Percentiles rank a stretch among this genome's conserved stretches.
Evolutionary conservation across 306 rosid species (phyloP).

Genomic region (Ormosia semicastrata): DNA sequence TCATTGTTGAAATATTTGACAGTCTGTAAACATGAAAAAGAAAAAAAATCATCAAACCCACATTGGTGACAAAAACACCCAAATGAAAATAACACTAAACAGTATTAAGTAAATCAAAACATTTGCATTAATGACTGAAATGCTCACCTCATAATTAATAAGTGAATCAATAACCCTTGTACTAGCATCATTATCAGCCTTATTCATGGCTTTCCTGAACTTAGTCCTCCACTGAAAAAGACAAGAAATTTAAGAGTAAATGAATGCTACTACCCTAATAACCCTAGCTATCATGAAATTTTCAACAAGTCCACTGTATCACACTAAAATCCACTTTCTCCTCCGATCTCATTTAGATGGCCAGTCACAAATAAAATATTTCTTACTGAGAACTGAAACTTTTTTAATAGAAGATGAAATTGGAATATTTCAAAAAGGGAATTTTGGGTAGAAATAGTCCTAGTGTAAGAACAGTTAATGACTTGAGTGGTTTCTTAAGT

Average conservation of each 20-base stretch:
- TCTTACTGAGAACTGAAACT: slow-evolving; percentile 15
- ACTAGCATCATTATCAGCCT: slow-evolving; percentile 93
- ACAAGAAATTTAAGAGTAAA: slow-evolving; percentile 25
- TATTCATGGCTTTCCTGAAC: slow-evolving; percentile 93
- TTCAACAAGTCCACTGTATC: slow-evolving; percentile 4
- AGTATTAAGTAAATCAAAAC: slow-evolving; percentile 13
- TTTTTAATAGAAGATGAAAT: neutral
- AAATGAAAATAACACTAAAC: neutral
- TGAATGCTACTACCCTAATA: neutral
- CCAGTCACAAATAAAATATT: neutral
- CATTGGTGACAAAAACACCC: neutral
- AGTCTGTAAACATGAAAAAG: slow-evolving; percentile 53
- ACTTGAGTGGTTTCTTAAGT: neutral
- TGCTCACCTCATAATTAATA: slow-evolving; percentile 87
- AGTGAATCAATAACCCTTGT: slow-evolving; percentile 88
- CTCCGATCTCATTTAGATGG: slow-evolving; percentile 9
- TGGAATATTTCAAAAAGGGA: neutral
- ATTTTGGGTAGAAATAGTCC: neutral
- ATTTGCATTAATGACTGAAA: neutral
- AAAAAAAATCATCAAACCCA: neutral
- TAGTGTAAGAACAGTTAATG: neutral
- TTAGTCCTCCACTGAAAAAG: slow-evolving; percentile 94
- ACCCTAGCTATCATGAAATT: neutral
- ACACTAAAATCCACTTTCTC: slow-evolving; percentile 1
- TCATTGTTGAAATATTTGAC: slow-evolving; percentile 96